Conservation (phyloP, 2,329 filamentous ascomycete genomes). For the Biscogniauxia marginata region DNA sequence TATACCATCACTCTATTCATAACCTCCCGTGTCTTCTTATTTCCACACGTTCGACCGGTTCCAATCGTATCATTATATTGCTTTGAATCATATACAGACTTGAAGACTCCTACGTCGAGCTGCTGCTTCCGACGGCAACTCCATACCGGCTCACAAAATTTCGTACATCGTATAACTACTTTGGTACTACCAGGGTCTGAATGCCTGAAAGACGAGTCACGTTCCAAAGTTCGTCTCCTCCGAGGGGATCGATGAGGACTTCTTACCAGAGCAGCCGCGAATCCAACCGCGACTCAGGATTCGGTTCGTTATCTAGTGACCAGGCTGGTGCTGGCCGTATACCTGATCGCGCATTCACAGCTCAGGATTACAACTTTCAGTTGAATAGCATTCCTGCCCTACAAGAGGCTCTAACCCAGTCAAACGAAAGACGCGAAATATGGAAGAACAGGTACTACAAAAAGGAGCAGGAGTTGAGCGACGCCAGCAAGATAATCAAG, state of each 20-base stretch:
- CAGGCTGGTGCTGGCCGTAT: slow-evolving; percentile 22
- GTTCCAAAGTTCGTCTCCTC: slow-evolving; percentile 12
- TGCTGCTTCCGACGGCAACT: slow-evolving; percentile 5
- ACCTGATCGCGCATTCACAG: slow-evolving; percentile 24
- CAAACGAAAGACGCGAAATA: slow-evolving; percentile 18
- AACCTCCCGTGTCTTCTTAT: not conserved
- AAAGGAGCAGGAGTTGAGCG: slow-evolving; percentile 12
- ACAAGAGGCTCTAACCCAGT: slow-evolving; percentile 20
- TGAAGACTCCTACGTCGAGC: slow-evolving; percentile 2
- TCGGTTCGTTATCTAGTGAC: slow-evolving; percentile 25
- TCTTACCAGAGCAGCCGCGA: slow-evolving; percentile 14
- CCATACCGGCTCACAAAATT: slow-evolving; percentile 1
- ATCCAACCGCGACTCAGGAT: slow-evolving; percentile 17
- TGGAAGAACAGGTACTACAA: slow-evolving; percentile 12
- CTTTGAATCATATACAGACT: not conserved
- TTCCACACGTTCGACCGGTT: not conserved
- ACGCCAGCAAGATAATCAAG: slow-evolving; percentile 12
- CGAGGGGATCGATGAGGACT: slow-evolving; percentile 9
- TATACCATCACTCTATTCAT: slow-evolving; percentile 1
- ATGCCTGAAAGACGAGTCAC: slow-evolving; percentile 21
- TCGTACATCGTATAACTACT: not conserved
- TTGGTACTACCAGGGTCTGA: not conserved
- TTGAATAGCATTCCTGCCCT: slow-evolving; percentile 18
- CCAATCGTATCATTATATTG: not conserved
- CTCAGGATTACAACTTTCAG: slow-evolving; percentile 19